Conservation (phyloP, 1,284 basidiomycete species). For the Austroboletus novae-zelandiae region DNA sequence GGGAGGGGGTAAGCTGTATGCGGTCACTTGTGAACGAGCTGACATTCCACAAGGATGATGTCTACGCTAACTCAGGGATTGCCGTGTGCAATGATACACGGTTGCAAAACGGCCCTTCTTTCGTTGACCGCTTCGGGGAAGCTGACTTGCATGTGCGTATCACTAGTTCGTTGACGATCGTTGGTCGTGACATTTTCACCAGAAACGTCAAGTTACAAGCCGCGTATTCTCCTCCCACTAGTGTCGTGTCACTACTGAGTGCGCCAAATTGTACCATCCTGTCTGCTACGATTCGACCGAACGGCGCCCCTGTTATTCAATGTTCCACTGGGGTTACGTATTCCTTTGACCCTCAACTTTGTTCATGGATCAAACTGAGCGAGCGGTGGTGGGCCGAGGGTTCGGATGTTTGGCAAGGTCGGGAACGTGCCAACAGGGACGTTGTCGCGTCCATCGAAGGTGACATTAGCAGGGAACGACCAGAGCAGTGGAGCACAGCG, state of each 20-base stretch:
- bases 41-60: conserved; percentile 52
- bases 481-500: conserved; percentile 77
- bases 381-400: conserved; percentile 80
- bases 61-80: conserved; percentile 71
- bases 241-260: conserved; percentile 58
- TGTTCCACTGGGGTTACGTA: conserved; percentile 73
- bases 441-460: conserved; percentile 52
- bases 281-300: conserved; percentile 66
- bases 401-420: conserved; percentile 77
- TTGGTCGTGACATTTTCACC: conserved; percentile 9
- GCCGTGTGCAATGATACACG: conserved; percentile 67
- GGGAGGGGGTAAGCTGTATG: conserved; percentile 64
- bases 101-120: conserved; percentile 61
- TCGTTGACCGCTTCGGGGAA: conserved; percentile 71
- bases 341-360: conserved; percentile 69
- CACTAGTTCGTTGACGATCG: not conserved
- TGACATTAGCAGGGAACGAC: conserved; percentile 50
- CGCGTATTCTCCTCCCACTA: conserved; percentile 63
- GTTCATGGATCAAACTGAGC: conserved; percentile 70
- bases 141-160: conserved; percentile 70
- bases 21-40: not conserved
- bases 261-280: conserved; percentile 54
- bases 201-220: conserved; percentile 74
- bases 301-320: conserved; percentile 75
- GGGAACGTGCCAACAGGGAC: conserved; percentile 54